Evolutionary conservation across 2,329 filamentous ascomycete genomes (phyloP).

Genomic region (Dothidotthia symphoricarpi): DNA sequence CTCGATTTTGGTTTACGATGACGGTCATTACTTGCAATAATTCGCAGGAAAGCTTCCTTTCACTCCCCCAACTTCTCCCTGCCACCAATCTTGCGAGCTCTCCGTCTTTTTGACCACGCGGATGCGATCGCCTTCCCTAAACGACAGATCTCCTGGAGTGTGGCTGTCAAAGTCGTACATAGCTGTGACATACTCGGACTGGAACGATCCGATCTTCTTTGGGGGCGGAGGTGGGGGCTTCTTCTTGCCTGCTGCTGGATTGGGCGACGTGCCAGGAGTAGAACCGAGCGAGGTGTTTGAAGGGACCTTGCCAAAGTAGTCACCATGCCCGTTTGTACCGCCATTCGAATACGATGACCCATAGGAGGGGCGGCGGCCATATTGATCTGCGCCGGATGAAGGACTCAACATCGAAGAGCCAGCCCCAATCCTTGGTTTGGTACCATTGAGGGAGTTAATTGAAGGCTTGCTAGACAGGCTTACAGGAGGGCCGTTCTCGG

Average conservation of each 20-base stretch:
- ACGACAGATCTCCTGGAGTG: conserved; percentile 67
- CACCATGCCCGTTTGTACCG: conserved; percentile 27
- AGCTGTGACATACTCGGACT: conserved; percentile 64
- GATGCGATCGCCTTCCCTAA: conserved; percentile 75
- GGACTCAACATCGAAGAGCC: conserved; percentile 36
- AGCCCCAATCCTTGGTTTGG: conserved; percentile 33
- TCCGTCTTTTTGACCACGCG: conserved; percentile 74
- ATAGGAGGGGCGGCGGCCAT: conserved; percentile 33
- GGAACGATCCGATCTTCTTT: conserved; percentile 55
- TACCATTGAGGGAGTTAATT: conserved; percentile 32
- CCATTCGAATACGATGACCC: conserved; percentile 32
- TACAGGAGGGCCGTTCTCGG: conserved; percentile 26
- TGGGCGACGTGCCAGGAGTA: conserved; percentile 39
- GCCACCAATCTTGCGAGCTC: conserved; percentile 85
- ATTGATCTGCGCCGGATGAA: conserved; percentile 31
- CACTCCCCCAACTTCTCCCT: conserved; percentile 68
- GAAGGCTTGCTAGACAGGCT: conserved; percentile 39
- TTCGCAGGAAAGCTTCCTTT: conserved; percentile 79
- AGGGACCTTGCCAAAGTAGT: conserved; percentile 46
- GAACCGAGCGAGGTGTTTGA: conserved; percentile 39
- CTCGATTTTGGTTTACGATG: no score
- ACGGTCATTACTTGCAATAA: conserved; percentile 58
- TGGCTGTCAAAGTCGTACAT: conserved; percentile 74
- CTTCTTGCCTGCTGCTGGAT: conserved; percentile 60
- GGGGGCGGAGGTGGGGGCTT: conserved; percentile 72